A percentile compares a stretch with the other conserved stretches of the same genome.
These are phyloP conservation scores for Ambispora gerdemannii DNA, from an alignment of 192 early-diverging fungal genomes.

Conservation along the genomic window DNA sequence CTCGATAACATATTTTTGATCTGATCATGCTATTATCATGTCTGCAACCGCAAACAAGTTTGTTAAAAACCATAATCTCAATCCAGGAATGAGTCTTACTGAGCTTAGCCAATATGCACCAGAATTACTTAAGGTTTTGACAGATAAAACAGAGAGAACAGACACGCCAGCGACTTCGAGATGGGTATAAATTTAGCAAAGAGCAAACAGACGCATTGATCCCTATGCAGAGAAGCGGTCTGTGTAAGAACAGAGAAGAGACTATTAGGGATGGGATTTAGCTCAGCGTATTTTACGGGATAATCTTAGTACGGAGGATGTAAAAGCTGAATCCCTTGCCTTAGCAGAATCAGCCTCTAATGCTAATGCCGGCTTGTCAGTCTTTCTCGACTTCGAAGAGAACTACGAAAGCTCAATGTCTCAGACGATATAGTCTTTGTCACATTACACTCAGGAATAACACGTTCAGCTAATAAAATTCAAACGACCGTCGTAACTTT, in stretches of 20 bases:
- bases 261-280: conserved; percentile 1
- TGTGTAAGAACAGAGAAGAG: conserved; percentile 1
- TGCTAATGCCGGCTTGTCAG: neutral
- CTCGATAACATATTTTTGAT: no score
- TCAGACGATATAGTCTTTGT: neutral
- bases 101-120: neutral
- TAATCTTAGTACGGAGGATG: conserved; percentile 8
- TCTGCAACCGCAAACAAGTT: conserved; percentile 9
- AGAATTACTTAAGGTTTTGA: conserved; percentile 1
- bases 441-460: neutral
- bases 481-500: neutral
- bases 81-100: neutral
- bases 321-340: neutral
- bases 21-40: neutral
- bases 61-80: conserved; percentile 24
- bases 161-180: neutral
- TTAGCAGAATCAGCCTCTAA: neutral
- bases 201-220: conserved; percentile 20
- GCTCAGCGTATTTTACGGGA: conserved; percentile 12
- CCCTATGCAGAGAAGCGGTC: neutral
- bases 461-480: neutral
- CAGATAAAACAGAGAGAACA: conserved; percentile 6
- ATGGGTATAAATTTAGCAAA: conserved; percentile 15
- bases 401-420: conserved; percentile 14
- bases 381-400: conserved; percentile 7